Conservation (phyloP, 176 grass and related monocot genomes). For the Aegilops bicornis region DNA sequence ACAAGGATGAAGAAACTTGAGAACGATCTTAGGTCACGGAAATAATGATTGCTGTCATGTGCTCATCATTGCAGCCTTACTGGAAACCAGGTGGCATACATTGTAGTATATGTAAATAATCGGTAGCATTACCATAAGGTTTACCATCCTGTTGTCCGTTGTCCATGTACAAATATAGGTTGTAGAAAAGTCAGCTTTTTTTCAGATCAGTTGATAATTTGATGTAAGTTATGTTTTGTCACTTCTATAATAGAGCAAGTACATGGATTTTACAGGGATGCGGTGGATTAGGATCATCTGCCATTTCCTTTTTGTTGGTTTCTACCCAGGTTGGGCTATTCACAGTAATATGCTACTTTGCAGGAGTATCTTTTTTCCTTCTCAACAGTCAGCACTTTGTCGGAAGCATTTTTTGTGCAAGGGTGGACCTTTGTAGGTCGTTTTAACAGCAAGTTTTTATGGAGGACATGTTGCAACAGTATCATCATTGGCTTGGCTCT, state of each 20-base stretch:
- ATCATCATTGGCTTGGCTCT: conserved; percentile 23
- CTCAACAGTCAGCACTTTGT: not conserved
- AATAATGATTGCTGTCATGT: conserved; percentile 23
- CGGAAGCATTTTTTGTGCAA: conserved; percentile 10
- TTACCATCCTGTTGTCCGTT: conserved; percentile 9
- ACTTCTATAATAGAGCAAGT: conserved; percentile 12
- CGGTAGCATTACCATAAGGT: conserved; percentile 15
- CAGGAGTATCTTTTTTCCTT: conserved; percentile 18
- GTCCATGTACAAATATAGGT: conserved; percentile 25
- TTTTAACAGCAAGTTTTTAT: conserved; percentile 25
- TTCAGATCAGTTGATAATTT: conserved; percentile 34
- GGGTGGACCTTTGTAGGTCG: not conserved
- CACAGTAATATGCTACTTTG: conserved; percentile 20
- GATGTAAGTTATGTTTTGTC: conserved; percentile 23
- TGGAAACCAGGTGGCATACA: conserved; percentile 18
- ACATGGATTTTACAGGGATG: not conserved
- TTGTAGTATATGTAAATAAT: conserved; percentile 43
- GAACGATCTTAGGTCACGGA: conserved; percentile 47
- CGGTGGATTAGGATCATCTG: conserved; percentile 29
- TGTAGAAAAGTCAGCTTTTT: conserved; percentile 27
- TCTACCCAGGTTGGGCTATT: conserved; percentile 22
- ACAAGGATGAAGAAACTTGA: conserved; percentile 74
- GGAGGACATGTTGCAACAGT: conserved; percentile 3
- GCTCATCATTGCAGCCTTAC: conserved; percentile 8
- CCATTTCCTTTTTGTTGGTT: conserved; percentile 15